phyloP scores from a whole-genome alignment of 1,284 basidiomycete species.

The Moesziomyces sp. region DNA sequence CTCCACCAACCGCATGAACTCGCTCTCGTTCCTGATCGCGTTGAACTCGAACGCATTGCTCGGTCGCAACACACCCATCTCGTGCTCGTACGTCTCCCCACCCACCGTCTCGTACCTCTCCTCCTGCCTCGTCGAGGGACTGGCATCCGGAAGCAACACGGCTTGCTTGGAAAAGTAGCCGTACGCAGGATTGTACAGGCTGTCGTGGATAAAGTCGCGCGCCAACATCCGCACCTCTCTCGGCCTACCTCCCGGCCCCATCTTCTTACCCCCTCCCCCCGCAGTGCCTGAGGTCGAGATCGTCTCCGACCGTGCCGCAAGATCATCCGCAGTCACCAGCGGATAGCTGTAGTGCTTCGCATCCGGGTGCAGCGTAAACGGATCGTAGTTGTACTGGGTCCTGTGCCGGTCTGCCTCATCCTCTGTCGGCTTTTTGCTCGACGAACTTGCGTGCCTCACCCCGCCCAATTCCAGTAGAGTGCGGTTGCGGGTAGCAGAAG shows the following conservation, averaged over 20 bases:
- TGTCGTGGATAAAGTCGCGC: slow-evolving; percentile 96
- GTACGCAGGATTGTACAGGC: slow-evolving; percentile 94
- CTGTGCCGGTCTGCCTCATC: slow-evolving; percentile 39
- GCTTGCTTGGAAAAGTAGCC: slow-evolving; percentile 80
- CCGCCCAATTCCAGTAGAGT: background rate
- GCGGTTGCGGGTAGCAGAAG: background rate
- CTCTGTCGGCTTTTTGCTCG: background rate
- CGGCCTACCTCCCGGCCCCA: slow-evolving; percentile 70
- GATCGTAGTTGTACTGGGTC: slow-evolving; percentile 65
- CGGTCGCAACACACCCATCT: slow-evolving; percentile 34
- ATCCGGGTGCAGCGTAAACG: slow-evolving; percentile 58
- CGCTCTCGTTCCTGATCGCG: slow-evolving; percentile 75
- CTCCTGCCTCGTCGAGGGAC: slow-evolving; percentile 1
- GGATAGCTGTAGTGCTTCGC: slow-evolving; percentile 55
- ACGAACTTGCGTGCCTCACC: slow-evolving; percentile 4
- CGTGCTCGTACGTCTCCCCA: slow-evolving; percentile 12
- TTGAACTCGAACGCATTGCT: slow-evolving; percentile 76
- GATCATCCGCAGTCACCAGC: slow-evolving; percentile 50
- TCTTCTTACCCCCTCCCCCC: background rate
- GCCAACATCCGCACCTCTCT: slow-evolving; percentile 89
- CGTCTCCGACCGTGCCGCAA: slow-evolving; percentile 16
- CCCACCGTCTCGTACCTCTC: slow-evolving; percentile 13
- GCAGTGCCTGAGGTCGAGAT: too few species aligned
- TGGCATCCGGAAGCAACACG: slow-evolving; percentile 54
- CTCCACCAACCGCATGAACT: slow-evolving; percentile 85